Evolutionary conservation across 768 basidiomycete species (phyloP), one percentile per base, ranked within the genome.

Genomic region (Mycena amicta): DNA sequence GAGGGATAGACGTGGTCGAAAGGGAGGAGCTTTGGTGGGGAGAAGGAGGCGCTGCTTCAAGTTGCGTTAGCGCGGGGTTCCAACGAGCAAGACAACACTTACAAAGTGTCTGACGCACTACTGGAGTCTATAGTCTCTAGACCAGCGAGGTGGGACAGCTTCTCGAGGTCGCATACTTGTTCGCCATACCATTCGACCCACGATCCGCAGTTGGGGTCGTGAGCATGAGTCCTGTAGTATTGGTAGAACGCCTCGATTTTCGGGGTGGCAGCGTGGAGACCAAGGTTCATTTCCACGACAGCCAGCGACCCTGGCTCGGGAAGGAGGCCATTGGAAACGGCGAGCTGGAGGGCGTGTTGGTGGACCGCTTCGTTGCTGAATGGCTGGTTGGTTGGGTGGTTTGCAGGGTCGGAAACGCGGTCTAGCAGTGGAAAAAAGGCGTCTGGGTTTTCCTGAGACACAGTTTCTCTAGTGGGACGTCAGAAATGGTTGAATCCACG

Each of bases 391-490:
- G 68, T 60, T 1, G 71, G 77, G 50, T 75, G 70, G 1, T 67
- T 67, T 8, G 81, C 80, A 13, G 82, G 79, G 61, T 85, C 73
- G 6, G 86, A 83, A 3, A 94, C 74, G 37, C 82, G 78, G 62
- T 87, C 77, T 3, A 98, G 78, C 18, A 92, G 76, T 5, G 88
- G 85, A 70, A 95, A 93, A 76, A 93, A 93, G 16, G 83, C 75
- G 20, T 81, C 69, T 0, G 89, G 83, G 50, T 87, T 83, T 70
- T 96, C 92, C 45, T 88, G 71, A 5, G 89, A 74, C 15, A 94
- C 79, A 0, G 92, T 86, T 74, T 99, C 96, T 37, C 96, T 98
- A n/a, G n/a, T n/a, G n/a, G n/a, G n/a, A n/a, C n/a, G n/a, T 67
- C 5, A 54, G 25, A 52, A 22, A 40, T 29, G n/a, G 45, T 22